Base-by-base conservation (phyloP, 495 filamentous ascomycete genomes). In the Ascobolus immersus region DNA sequence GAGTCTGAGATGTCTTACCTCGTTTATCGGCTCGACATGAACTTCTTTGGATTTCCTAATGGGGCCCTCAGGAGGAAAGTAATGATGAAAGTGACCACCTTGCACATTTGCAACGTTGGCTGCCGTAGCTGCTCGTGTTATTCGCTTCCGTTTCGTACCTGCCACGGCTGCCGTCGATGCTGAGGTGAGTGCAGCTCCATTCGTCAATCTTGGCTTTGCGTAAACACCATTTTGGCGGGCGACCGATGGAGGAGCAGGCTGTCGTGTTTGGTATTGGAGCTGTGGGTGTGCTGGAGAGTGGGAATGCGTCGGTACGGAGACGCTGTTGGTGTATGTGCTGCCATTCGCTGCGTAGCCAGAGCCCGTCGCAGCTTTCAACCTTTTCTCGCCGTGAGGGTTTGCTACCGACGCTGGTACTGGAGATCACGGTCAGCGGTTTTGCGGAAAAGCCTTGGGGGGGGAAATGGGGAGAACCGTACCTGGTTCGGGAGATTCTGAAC, bases 21-120 rank as follows among this genome's bases (percentile, higher is more conserved):
- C 84, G 38, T 58, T 58, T 18, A 90, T 58, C 4, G 77, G 67
- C 23, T 71, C 69, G 36, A 94, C 86, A 36, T 71, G 64, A 2
- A 96, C 81, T 37, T 96, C 86, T 42, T 71, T 71, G 6, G 80
- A 74, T 53, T 96, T 96, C n/a, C n/a, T 31, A 57, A 86, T 79
- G 14, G 74, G 72, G 7, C 81, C 84, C 37, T 73, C 72, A 2
- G 79, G 71, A 12, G 84, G 86, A 13, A 82, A 81, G 17, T 75
- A 58, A 44, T 96, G 94, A 39, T 66, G 60, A 39, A 73, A 81
- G 21, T 73, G 66, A 54, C 82, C 75, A 15, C 64, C 62, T 28
- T 64, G 61, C 29, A 55, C 61, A 42, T 73, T 45, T 34, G 47
- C 47, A 30, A 39, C 42, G 18, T 37, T 32, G 8, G 39, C 39